Base-by-base conservation (phyloP, 2,329 filamentous ascomycete genomes). In the Huntiella moniliformis region DNA sequence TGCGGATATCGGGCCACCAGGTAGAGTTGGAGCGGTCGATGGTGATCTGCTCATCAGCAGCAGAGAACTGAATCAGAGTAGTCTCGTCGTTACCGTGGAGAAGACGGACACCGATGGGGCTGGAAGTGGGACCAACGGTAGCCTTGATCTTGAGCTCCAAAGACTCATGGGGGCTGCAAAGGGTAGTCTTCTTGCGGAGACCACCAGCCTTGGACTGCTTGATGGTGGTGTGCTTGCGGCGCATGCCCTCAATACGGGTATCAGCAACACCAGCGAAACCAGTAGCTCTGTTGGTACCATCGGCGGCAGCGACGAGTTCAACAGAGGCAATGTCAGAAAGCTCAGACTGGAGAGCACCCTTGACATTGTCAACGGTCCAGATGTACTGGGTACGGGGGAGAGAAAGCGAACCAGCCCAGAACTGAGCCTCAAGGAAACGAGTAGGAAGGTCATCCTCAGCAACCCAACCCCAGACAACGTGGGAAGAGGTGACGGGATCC, bases 1-100 rank as follows among this genome's bases (percentile, higher is more conserved):
- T 46, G 31, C 44, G 43, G 43, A 49, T 38, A 35, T 42, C 47
- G 16, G 39, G 31, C 43, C 43, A 46, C 34, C 39, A 40, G 17
- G 53, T 53, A 0, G 53, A 54, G 31, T 49, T 39, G 4, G 41
- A 43, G 11, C 53, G 50, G 42, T 53, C 51, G 17, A 54, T 42
- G 5, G 46, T 48, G 11, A 54, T 49, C 12, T 48, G 43, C 10
- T 53, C 48, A n/a, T 39, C n/a, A 12, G 16, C 35, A 2, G 51
- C 38, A 22, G 52, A 50, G 40, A 54, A 51, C n/a, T 51, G 38
- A 32, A 54, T 37, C 17, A 36, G 48, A 1, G 52, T 54, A 15
- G 42, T 42, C 36, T 54, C 50, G 17, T 38, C 44, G 28, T 49
- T 49, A 11, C 43, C 43, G 39, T 49, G 47, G 5, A 43, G 39